Evolutionary conservation across 352 stramenopile genomes (phyloP), one percentile per base, ranked within the genome.

Genomic region (Phytophthora sansomeana): DNA sequence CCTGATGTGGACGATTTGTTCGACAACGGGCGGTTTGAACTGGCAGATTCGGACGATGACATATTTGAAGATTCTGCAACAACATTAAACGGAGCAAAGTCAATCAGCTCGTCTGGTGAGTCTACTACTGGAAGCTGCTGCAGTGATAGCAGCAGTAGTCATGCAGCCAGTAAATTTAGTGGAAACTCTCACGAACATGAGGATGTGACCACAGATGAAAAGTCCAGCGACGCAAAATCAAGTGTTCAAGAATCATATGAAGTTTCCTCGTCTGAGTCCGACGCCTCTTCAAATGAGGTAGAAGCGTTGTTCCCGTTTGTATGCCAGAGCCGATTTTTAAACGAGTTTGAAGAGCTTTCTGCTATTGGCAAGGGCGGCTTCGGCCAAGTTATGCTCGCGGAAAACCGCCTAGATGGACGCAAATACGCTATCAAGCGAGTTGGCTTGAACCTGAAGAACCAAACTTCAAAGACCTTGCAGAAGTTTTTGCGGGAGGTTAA

Each of bases 391-490:
- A 93, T 98, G 52, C 84, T 98, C 29, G 92, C 92, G 11, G 87
- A 97, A 49, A 98, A 99, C 74, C 89, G 93, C 6, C 73, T 98
- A 0, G 96, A 99, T 77, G 85, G 94, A 21, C 83, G 93, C 58
- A 89, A 96, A 35, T 98, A 98, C 70, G 96, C 95, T 1, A 92
- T 99, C 41, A 99, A 98, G 72, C 83, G 87, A 35, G 83, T 95
- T 19, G 87, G 85, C n/a, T 66, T 93, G 5, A 85, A 91, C 50
- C 53, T 95, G 30, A 91, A 92, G 60, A 88, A 93, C 52, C 87
- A 95, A 55, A 96, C 90, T 11, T 96, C 87, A 21, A 93, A 95
- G 69, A 97, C 95, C 32, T 74, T 98, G 35, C 92, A 98, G 72
- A 92, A 96, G 50, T 97, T 98, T 36, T 75, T 98, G 43, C 83